A percentile compares a stretch with the other conserved stretches of the same genome.
Evolutionary conservation across 495 filamentous ascomycete species (phyloP).

Genomic region (Lepraria neglecta): DNA sequence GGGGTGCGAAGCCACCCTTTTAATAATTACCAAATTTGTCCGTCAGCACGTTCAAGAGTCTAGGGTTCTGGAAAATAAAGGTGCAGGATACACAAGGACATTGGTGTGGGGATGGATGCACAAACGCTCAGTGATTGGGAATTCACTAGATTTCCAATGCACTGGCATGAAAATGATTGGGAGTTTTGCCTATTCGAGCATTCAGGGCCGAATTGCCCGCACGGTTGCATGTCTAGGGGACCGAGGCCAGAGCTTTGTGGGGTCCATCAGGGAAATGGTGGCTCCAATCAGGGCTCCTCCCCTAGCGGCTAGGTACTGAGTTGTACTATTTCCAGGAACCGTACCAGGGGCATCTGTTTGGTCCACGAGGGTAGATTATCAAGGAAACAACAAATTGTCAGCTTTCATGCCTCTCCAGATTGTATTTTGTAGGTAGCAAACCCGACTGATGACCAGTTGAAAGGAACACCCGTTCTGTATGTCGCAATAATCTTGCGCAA

Average conservation of each 20-base stretch:
- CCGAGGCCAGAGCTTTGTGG: background rate
- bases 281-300: background rate
- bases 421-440: too few relatives aligned
- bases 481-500: conserved; percentile 10
- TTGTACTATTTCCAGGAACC: too few relatives aligned
- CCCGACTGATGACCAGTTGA: too few relatives aligned
- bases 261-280: conserved; percentile 7
- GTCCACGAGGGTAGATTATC: too few relatives aligned
- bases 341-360: too few relatives aligned
- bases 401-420: too few relatives aligned
- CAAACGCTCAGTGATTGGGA: background rate
- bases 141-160: background rate
- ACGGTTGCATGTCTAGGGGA: background rate
- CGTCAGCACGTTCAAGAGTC: background rate
- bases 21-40: background rate
- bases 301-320: too few relatives aligned
- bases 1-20: conserved; percentile 8
- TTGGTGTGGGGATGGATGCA: conserved; percentile 1
- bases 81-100: background rate
- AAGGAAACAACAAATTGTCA: too few relatives aligned
- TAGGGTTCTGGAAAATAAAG: background rate
- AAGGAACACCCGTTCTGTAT: conserved; percentile 1
- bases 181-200: background rate
- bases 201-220: conserved; percentile 13
- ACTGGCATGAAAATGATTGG: conserved; percentile 4